phyloP scores from a whole-genome alignment of 1,284 basidiomycete genomes.

The Ceratobasidium sp. region DNA sequence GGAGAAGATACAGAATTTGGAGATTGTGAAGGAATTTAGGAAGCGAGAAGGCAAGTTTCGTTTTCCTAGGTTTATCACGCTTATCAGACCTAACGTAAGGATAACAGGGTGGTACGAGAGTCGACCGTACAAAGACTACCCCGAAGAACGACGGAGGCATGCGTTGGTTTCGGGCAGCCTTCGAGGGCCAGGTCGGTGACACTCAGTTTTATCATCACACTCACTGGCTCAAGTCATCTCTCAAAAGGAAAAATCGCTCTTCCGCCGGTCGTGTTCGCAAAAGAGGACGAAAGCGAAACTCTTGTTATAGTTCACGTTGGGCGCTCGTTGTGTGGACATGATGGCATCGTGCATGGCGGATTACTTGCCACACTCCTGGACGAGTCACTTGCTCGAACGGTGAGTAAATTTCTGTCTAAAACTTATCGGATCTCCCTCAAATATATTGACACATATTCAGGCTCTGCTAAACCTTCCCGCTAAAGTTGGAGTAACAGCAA shows the following conservation, averaged over 20 bases:
- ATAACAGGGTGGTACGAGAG: conserved; percentile 50
- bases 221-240: conserved; percentile 53
- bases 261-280: conserved; percentile 79
- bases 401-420: conserved; percentile 59
- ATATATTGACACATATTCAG: conserved; percentile 58
- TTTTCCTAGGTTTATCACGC: no score
- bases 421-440: no score
- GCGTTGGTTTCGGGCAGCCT: conserved; percentile 88
- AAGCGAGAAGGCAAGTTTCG: conserved; percentile 52
- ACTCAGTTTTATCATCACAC: neutral
- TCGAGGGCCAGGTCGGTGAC: conserved; percentile 71
- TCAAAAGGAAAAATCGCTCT: conserved; percentile 78
- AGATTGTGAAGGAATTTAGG: conserved; percentile 69
- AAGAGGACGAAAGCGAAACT: conserved; percentile 79
- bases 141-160: conserved; percentile 79
- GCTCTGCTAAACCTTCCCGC: conserved; percentile 87
- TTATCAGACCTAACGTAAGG: conserved; percentile 22
- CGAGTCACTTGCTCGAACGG: conserved; percentile 85
- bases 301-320: conserved; percentile 85
- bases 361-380: conserved; percentile 91
- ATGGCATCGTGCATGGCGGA: conserved; percentile 95
- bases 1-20: conserved; percentile 73
- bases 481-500: conserved; percentile 94
- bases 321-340: conserved; percentile 88
- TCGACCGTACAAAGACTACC: conserved; percentile 61